phyloP scores from a whole-genome alignment of 2,329 filamentous ascomycete genomes.

The Diaporthe sp. region DNA sequence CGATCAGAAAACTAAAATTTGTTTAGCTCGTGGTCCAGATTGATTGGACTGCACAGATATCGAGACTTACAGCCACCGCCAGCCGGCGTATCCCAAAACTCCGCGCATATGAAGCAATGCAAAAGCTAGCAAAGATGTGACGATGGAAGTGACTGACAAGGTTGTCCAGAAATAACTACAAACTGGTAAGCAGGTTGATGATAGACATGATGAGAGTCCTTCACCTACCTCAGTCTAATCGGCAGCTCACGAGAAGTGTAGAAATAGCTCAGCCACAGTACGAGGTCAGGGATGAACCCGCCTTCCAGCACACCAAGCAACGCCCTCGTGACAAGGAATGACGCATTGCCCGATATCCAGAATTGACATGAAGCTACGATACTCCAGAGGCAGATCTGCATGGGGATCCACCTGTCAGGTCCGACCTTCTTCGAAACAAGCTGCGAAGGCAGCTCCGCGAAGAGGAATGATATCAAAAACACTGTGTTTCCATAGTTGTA shows the following conservation, averaged over 20 bases:
- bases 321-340: constrained; percentile 38
- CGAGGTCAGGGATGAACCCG: constrained; percentile 51
- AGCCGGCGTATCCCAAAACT: constrained; percentile 52
- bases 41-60: neutral
- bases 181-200: constrained; percentile 12
- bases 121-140: constrained; percentile 53
- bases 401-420: constrained; percentile 47
- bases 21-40: neutral
- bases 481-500: constrained; percentile 66
- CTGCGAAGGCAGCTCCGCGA: constrained; percentile 70
- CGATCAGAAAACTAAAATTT: constrained; percentile 53
- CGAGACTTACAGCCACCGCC: constrained; percentile 56
- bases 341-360: constrained; percentile 41
- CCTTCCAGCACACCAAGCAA: constrained; percentile 44
- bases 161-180: constrained; percentile 54
- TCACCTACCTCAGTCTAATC: constrained; percentile 48
- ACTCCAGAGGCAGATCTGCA: constrained; percentile 47
- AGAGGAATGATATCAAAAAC: constrained; percentile 63
- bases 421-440: constrained; percentile 65
- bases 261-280: constrained; percentile 51
- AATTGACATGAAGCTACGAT: constrained; percentile 40
- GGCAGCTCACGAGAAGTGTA: constrained; percentile 53
- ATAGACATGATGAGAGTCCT: neutral
- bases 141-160: constrained; percentile 48
- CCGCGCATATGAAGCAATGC: constrained; percentile 53